Evolutionary conservation across 306 rosid genomes (phyloP).

Genomic region (Sesbania bispinosa): DNA sequence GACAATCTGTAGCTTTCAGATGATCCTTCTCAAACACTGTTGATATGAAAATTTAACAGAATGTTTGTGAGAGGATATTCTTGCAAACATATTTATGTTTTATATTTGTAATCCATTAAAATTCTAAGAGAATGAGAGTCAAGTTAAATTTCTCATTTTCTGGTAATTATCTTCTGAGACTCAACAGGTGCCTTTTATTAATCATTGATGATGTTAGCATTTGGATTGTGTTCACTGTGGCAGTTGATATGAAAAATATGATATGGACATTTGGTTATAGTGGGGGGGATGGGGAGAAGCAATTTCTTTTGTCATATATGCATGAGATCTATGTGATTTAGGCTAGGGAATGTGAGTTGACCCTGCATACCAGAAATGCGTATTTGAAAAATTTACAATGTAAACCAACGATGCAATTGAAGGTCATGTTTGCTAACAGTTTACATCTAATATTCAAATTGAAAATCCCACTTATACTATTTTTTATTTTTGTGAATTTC

Average conservation of each 20-base stretch:
- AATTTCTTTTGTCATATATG: background rate
- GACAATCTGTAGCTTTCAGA: too few species aligned
- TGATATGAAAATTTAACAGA: too few species aligned
- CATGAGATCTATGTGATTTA: slow-evolving; percentile 20
- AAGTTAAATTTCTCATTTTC: too few species aligned
- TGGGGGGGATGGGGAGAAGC: background rate
- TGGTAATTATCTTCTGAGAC: too few species aligned
- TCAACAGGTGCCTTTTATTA: slow-evolving; percentile 3
- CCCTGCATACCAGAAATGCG: slow-evolving; percentile 20
- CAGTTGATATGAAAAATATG: background rate
- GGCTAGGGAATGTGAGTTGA: slow-evolving; percentile 22
- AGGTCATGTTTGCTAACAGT: too few species aligned
- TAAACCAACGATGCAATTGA: background rate
- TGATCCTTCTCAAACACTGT: too few species aligned
- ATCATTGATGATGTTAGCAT: background rate
- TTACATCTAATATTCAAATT: too few species aligned
- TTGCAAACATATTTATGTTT: too few species aligned
- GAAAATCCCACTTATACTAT: background rate
- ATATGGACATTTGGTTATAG: background rate
- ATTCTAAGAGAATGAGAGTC: too few species aligned
- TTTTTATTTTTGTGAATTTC: background rate
- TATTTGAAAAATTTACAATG: background rate
- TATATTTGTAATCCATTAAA: too few species aligned
- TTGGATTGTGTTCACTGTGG: background rate
- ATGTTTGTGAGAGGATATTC: too few species aligned